A percentile compares a stretch with the other conserved stretches of the same genome.
Evolutionary conservation across 148 eudicot genomes (phyloP).

Genomic region (Selenicereus undatus): DNA sequence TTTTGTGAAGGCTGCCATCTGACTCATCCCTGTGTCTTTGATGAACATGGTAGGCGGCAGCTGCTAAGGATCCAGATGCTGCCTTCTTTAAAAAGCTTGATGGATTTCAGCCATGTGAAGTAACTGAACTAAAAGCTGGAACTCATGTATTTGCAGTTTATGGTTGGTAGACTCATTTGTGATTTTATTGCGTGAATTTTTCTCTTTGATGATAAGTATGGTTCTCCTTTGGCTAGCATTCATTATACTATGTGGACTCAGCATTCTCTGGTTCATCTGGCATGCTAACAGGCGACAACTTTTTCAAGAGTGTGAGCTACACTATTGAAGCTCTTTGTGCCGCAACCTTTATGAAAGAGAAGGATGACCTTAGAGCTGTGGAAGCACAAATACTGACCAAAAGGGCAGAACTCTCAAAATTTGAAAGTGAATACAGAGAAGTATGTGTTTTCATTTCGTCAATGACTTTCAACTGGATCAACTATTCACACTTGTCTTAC

Average conservation of each 20-base stretch:
- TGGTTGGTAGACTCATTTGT: slow-evolving; percentile 33
- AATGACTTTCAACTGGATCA: slow-evolving; percentile 4
- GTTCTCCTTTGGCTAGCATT: neutral
- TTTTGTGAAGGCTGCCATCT: neutral
- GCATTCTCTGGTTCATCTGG: slow-evolving; percentile 7
- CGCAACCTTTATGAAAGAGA: slow-evolving; percentile 59
- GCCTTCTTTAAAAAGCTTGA: slow-evolving; percentile 87
- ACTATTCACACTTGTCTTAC: slow-evolving; percentile 4
- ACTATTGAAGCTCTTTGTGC: slow-evolving; percentile 80
- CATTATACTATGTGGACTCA: neutral
- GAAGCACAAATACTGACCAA: slow-evolving; percentile 78
- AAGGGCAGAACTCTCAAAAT: slow-evolving; percentile 81
- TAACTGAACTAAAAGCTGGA: slow-evolving; percentile 80
- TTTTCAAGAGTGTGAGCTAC: slow-evolving; percentile 85
- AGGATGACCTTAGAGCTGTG: slow-evolving; percentile 71
- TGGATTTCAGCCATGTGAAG: slow-evolving; percentile 91
- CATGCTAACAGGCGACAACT: slow-evolving; percentile 67
- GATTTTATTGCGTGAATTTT: slow-evolving; percentile 8
- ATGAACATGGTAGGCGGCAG: slow-evolving; percentile 44
- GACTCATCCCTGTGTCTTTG: neutral
- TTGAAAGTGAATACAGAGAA: slow-evolving; percentile 91
- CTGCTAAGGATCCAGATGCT: slow-evolving; percentile 86
- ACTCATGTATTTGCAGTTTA: slow-evolving; percentile 90
- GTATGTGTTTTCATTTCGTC: slow-evolving; percentile 27
- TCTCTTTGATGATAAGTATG: neutral